Conservation (phyloP, 495 filamentous ascomycete species). For the Thozetella sp. region DNA sequence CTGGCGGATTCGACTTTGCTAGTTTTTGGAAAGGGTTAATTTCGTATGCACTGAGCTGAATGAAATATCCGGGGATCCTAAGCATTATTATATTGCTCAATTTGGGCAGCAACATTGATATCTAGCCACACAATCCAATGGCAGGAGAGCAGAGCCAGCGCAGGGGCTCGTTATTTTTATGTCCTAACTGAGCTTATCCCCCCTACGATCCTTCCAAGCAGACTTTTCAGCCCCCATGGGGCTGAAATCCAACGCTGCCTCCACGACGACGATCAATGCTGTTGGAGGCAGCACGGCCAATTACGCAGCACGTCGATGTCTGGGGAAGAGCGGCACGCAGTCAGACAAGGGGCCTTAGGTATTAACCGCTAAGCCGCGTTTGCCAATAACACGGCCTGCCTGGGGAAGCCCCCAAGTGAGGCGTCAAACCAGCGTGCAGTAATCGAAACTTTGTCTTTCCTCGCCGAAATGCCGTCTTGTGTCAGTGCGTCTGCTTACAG, state of each 20-base stretch:
- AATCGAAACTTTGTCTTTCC: neutral
- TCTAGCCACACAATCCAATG: neutral
- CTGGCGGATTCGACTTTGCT: neutral
- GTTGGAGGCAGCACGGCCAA: neutral
- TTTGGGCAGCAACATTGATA: neutral
- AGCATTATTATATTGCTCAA: neutral
- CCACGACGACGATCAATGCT: neutral
- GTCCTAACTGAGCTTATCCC: neutral
- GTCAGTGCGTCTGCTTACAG: neutral
- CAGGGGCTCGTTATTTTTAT: neutral
- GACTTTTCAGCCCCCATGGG: neutral
- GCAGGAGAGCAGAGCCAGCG: neutral
- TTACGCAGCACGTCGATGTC: neutral
- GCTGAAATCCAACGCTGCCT: neutral
- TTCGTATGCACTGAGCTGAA: neutral
- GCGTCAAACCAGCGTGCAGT: neutral
- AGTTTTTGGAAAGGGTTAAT: neutral
- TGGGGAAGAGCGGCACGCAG: neutral
- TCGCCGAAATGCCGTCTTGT: neutral
- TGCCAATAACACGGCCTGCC: neutral
- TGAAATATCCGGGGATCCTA: neutral
- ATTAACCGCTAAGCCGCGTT: neutral
- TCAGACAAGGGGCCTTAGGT: neutral
- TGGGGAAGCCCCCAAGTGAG: neutral
- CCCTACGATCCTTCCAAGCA: neutral